Conservation (phyloP, 208 protist species). For the Angomonas deanei region DNA sequence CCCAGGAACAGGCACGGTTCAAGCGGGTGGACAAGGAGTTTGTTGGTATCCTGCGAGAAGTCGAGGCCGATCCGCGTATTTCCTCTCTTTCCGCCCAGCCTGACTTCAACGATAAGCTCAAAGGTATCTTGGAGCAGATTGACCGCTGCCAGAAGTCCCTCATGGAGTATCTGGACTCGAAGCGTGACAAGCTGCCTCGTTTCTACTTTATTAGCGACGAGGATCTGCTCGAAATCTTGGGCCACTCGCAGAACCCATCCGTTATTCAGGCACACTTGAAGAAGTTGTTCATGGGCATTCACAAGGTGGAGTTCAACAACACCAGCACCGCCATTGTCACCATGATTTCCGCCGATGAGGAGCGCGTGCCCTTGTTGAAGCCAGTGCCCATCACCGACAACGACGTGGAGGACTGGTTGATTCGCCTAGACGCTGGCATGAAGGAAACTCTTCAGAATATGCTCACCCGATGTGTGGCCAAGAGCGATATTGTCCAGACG, state of each 20-base stretch:
- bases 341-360: conserved; percentile 87
- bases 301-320: conserved; percentile 76
- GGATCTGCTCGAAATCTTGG: conserved; percentile 97
- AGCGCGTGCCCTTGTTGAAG: conserved; percentile 64
- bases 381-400: conserved; percentile 79
- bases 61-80: conserved; percentile 90
- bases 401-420: conserved; percentile 93
- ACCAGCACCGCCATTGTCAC: conserved; percentile 79
- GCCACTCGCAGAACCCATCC: conserved; percentile 88
- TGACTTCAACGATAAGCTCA: conserved; percentile 84
- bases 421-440: conserved; percentile 85
- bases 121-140: conserved; percentile 92
- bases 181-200: conserved; percentile 91
- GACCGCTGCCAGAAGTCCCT: conserved; percentile 96
- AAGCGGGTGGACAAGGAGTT: conserved; percentile 96
- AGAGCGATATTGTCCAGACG: conserved; percentile 33
- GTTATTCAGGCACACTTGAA: conserved; percentile 91
- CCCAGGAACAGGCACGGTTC: conserved; percentile 95
- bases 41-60: conserved; percentile 80
- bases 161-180: conserved; percentile 96
- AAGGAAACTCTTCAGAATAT: conserved; percentile 69
- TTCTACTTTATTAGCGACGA: conserved; percentile 99
- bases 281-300: conserved; percentile 94
- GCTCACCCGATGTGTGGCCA: conserved; percentile 48
- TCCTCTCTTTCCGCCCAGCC: conserved; percentile 81